phyloP scores from a whole-genome alignment of 768 basidiomycete species.

The Suillus occidentalis region DNA sequence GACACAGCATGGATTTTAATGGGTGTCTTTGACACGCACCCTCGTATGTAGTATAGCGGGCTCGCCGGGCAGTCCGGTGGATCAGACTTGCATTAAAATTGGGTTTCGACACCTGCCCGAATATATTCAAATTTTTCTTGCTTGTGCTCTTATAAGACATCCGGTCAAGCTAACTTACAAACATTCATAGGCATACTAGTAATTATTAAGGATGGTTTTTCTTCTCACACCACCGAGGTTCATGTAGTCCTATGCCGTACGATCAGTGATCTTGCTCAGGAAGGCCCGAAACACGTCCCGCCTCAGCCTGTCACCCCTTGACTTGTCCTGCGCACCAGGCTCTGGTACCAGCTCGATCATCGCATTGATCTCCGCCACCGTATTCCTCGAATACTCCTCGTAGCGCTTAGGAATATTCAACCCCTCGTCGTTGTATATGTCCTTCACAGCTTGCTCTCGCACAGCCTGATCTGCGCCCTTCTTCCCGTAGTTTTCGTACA shows the following conservation, averaged over 20 bases:
- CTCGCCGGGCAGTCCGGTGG: too few species aligned
- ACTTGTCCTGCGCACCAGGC: conserved; percentile 37
- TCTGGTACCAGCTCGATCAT: conserved; percentile 79
- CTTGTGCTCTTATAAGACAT: not conserved
- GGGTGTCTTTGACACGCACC: too few species aligned
- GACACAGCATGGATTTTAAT: too few species aligned
- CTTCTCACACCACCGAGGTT: not conserved
- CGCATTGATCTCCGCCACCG: conserved; percentile 41
- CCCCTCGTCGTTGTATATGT: conserved; percentile 63
- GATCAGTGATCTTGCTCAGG: conserved; percentile 72
- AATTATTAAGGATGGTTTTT: not conserved
- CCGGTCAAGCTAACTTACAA: not conserved
- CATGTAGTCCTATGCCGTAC: conserved; percentile 33
- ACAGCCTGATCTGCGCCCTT: conserved; percentile 43
- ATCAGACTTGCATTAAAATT: not conserved
- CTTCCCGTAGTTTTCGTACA: conserved; percentile 68
- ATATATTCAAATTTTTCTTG: not conserved
- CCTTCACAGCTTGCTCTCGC: conserved; percentile 59
- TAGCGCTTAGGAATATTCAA: conserved; percentile 52
- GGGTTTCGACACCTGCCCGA: not conserved
- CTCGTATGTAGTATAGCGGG: too few species aligned
- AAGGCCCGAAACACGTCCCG: conserved; percentile 81
- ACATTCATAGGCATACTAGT: not conserved
- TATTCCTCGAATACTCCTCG: conserved; percentile 66
- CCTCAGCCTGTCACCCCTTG: conserved; percentile 47